Evolutionary conservation across 495 filamentous ascomycete species (phyloP), one percentile per base, ranked within the genome.

Genomic region (Neohortaea acidophila): DNA sequence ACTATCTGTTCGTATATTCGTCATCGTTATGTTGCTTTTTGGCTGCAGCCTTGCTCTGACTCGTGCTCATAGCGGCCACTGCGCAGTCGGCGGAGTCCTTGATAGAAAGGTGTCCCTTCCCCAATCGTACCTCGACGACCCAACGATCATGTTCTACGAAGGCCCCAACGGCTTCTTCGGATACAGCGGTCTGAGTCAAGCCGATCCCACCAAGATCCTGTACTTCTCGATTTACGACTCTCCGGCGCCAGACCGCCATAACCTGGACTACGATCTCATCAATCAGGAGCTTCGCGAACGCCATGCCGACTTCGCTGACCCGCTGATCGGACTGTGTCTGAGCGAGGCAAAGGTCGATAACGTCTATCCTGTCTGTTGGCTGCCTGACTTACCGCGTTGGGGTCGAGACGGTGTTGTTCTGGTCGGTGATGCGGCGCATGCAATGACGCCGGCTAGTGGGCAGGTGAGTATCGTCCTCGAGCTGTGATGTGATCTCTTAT

Each of bases 81-180:
- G 63, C n/a, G 68, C 69, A 2, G 56, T 73, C 5, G 69, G 70
- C 15, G 69, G 69, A 23, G 70, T 75, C 39, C 51, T 70, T 13
- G 48, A 60, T 20, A n/a, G n/a, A n/a, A n/a, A n/a, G n/a, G 41
- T 53, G 21, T 49, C 56, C 14, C 48, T 57, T 21, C 30, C 46
- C 1, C 36, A 39, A 18, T 44, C 47, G 2, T 43, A 53, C 12
- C 41, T 44, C n/a, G 41, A 52, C 4, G 62, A 64, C n/a, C 43
- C 42, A 30, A 57, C 57, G 1, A 70, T 72, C 66, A 63, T 61
- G 39, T 61, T 75, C 34, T 53, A 62, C 6, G 64, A 68, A 39
- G 66, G 70, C 3, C 53, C 60, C 18, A 67, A 67, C 29, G 70
- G 69, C 1, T 72, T 74, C 57, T 74, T 75, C 47, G 71, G 71